Evolutionary conservation across 2,329 filamentous ascomycete genomes (phyloP).

Genomic region (Diaporthe australafricana): DNA sequence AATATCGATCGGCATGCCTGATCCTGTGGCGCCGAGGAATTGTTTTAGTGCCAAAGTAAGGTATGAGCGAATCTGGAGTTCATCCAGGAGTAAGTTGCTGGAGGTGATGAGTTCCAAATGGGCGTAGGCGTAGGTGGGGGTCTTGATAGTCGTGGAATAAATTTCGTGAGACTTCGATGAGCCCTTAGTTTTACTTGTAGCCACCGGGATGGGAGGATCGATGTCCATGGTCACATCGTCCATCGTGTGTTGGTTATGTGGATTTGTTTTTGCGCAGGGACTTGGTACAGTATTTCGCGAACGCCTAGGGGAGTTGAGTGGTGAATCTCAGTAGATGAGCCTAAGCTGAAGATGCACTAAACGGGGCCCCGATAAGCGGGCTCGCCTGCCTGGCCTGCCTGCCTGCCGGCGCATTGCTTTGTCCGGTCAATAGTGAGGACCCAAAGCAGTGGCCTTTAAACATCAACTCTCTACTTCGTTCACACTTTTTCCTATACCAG

Average conservation of each 20-base stretch:
- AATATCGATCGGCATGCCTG: conserved; percentile 76
- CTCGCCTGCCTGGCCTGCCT: background rate
- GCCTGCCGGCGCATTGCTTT: conserved; percentile 29
- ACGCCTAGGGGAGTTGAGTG: background rate
- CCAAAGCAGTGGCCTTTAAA: background rate
- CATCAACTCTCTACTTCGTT: background rate
- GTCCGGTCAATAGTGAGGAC: background rate
- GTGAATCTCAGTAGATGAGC: background rate
- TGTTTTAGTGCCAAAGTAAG: conserved; percentile 72
- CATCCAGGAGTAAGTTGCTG: conserved; percentile 59
- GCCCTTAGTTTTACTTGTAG: conserved; percentile 40
- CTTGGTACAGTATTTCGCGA: background rate
- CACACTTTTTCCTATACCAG: background rate
- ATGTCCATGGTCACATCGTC: conserved; percentile 41
- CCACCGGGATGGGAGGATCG: conserved; percentile 23
- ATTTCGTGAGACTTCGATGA: conserved; percentile 58
- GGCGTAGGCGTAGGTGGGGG: conserved; percentile 67
- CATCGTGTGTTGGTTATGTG: background rate
- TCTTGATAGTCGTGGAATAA: conserved; percentile 62
- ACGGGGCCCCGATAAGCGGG: background rate
- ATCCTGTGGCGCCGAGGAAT: conserved; percentile 77
- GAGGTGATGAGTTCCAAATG: conserved; percentile 61
- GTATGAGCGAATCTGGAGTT: conserved; percentile 71
- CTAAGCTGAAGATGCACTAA: background rate
- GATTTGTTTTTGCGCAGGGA: background rate